Base-by-base conservation (phyloP, 495 filamentous ascomycete species). In the Xylaria curta region DNA sequence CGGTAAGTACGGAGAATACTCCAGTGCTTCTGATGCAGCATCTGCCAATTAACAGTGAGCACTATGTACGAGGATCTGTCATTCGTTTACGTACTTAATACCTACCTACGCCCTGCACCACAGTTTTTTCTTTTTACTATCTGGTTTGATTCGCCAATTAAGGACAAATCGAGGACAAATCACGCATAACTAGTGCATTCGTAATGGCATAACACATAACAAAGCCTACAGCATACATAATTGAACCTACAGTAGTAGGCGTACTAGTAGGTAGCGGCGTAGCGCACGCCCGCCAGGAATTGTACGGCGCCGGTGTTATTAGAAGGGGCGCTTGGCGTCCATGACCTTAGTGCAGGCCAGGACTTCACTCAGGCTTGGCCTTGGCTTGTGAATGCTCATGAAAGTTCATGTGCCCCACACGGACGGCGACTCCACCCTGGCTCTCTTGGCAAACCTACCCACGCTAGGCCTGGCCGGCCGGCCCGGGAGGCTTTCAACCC, bases 391-490 rank as follows among this genome's bases (percentile, higher is more conserved):
- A 54, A 54, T 13, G 51, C 51, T 54, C 51, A 56, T 56, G 24
- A 13, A 12, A 5, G 24, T 12, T 54, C n/a, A n/a, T 53, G 21
- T 53, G 51, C 53, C 33, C 58, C 58, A 60, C 58, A 59, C 58
- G 58, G 31, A 38, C 31, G 58, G 28, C 58, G 56, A 60, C 56
- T 7, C 58, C 58, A 38, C 33, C 58, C 58, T 38, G 2, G 33
- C 31, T 36, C 12, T n/a, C 58, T 60, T 60, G 58, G 58, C 58
- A 60, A 40, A 38, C 31, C 31, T n/a, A 44, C 49, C 65, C 33
- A 67, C 47, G 46, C 47, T 36, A 67, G 65, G 47, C 65, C 33
- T 38, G 47, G 65, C 49, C 47, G 49, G 65, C 65, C 65, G 49
- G 64, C n/a, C 65, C 65, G 65, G 65, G 65, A 42, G 49, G 46